Conservation (phyloP, 345 rosid species). For the Acer campestre region DNA sequence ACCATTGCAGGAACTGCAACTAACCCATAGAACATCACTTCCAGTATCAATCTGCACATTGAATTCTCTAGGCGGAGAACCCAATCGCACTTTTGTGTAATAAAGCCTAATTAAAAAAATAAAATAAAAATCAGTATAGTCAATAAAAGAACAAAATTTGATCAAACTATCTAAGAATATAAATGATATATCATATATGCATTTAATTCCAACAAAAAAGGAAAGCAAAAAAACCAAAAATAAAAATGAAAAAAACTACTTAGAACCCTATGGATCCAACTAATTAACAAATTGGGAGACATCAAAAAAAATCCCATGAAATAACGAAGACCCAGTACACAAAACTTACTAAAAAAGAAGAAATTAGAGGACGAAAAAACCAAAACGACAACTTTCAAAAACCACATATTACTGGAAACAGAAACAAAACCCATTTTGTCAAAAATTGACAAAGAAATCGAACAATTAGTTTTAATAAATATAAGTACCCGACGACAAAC, state of each 20-base stretch:
- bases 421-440: background rate
- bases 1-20: slow-evolving; percentile 83
- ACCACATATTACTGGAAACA: background rate
- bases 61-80: slow-evolving; percentile 85
- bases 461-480: background rate
- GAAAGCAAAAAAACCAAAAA: background rate
- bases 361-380: background rate
- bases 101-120: slow-evolving; percentile 59
- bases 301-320: slow-evolving; percentile 6
- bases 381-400: slow-evolving; percentile 11
- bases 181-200: background rate
- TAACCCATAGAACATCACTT: slow-evolving; percentile 96
- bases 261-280: slow-evolving; percentile 12
- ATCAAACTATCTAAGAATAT: slow-evolving; percentile 7
- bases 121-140: background rate
- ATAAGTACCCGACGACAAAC: slow-evolving; percentile 71
- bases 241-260: background rate
- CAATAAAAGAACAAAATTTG: slow-evolving; percentile 4
- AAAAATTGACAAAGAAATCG: background rate
- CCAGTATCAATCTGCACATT: slow-evolving; percentile 95
- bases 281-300: background rate
- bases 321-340: background rate
- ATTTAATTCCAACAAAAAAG: background rate
- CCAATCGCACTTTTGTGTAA: slow-evolving; percentile 76
- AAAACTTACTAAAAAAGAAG: background rate